Evolutionary conservation across 805 yeast species (phyloP), one percentile per base, ranked within the genome.

Genomic region (Nakazawaea holstii): DNA sequence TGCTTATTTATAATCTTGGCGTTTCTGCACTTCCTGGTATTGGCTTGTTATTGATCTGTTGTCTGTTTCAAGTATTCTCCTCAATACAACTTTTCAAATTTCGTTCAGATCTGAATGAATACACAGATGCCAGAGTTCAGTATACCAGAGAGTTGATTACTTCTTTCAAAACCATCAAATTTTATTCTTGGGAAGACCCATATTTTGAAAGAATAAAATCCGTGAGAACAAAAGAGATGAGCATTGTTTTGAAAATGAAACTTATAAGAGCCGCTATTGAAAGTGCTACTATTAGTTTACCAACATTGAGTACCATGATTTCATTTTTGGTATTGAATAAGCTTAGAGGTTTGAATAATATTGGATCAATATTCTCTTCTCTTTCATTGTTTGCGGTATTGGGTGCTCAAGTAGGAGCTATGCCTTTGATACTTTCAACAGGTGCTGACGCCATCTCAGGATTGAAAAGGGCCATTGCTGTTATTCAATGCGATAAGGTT

Each of bases 171-270:
- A 74, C 82, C 60, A 87, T 91, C 62, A 91, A 91, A 67, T 86
- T 77, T 61, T 91, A 90, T 61, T 86, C 95, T 1, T 91, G 97
- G 97, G 97, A 91, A 65, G 72, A 72, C 29, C 89, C 97, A 1
- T 91, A 88, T 60, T 72, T 73, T 46, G 61, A 72, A 10, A 68
- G 73, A 46, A 74, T 91, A 31, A 59, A 77, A 13, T 72, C 69
- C 9, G 70, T 78, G 28, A 76, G 97, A 60, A 55, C 59, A 0
- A 59, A 68, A 24, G 97, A 90, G 65, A 81, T 86, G 75, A 55
- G 57, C 3, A 67, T 70, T 43, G 73, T 90, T 49, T 73, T 80
- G 52, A 69, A 66, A 45, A 76, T 87, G 69, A 90, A 86, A 57
- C 69, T 81, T 39, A 61, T 79, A 24, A 78, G 90, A 60, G 86